A percentile compares a stretch with the other conserved stretches of the same genome.
Conservation (phyloP, 495 filamentous ascomycete species). For the Halenospora varia region DNA sequence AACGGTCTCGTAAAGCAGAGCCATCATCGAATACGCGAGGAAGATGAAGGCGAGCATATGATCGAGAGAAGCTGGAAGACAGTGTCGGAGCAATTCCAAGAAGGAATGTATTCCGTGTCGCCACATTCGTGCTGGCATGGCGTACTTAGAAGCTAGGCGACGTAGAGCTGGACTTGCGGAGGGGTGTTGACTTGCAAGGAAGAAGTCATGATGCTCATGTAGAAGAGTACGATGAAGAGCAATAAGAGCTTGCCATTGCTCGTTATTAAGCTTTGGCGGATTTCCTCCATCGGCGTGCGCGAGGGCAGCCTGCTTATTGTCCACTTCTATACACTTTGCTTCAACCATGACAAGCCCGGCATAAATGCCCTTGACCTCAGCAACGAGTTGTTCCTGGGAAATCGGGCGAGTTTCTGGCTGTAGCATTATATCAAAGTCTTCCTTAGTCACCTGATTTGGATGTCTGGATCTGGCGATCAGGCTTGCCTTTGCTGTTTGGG, state of each 20-base stretch:
- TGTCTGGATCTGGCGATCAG: too few relatives aligned
- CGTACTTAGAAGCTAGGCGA: slow-evolving; percentile 59
- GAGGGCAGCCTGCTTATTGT: slow-evolving; percentile 40
- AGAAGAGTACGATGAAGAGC: slow-evolving; percentile 66
- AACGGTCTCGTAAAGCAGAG: slow-evolving; percentile 69
- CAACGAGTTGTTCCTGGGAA: background rate
- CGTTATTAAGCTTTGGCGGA: slow-evolving; percentile 41
- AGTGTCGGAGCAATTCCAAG: slow-evolving; percentile 63
- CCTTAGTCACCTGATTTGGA: too few relatives aligned
- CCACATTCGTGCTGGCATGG: slow-evolving; percentile 82
- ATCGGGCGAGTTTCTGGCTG: background rate
- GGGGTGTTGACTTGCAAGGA: slow-evolving; percentile 66
- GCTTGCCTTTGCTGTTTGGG: too few relatives aligned
- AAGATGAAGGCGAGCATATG: slow-evolving; percentile 79
- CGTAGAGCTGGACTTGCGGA: slow-evolving; percentile 53
- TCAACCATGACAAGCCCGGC: slow-evolving; percentile 69
- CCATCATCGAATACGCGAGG: slow-evolving; percentile 75
- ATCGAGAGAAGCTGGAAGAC: slow-evolving; percentile 63
- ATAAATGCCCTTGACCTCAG: background rate
- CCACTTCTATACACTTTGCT: slow-evolving; percentile 66
- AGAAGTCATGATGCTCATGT: slow-evolving; percentile 75
- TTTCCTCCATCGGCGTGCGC: slow-evolving; percentile 28
- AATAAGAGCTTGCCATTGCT: slow-evolving; percentile 71
- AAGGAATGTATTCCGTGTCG: slow-evolving; percentile 73
- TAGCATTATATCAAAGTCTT: background rate